Evolutionary conservation across 2,329 filamentous ascomycete species (phyloP), one percentile per base, ranked within the genome.

Genomic region (Oidium heveae): DNA sequence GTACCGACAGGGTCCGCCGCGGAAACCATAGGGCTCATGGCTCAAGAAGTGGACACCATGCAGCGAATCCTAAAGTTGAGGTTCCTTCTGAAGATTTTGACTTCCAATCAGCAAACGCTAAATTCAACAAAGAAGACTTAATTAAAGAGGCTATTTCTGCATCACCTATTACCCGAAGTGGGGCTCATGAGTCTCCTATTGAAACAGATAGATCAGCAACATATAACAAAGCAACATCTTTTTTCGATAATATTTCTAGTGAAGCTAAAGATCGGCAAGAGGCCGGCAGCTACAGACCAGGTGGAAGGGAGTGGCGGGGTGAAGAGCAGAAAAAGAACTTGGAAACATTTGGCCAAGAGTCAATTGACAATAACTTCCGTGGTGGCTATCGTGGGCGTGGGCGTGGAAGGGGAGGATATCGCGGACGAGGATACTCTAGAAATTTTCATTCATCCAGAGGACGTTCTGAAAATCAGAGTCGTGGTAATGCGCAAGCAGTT

Each of bases 171-270:
- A 69, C 70, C 41, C 77, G 82, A 50, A 69, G 69, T 3, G 65
- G 72, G 0, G 13, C 34, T 37, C 70, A 67, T 7, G 58, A 65
- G 12, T 67, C 73, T 24, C 66, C 66, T 12, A 58, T 62, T 15
- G 66, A 68, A 65, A 68, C 72, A 1, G 67, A 72, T 1, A 67
- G 69, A 71, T 7, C 68, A 13, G 72, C 71, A 7, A 69, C 72
- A 37, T 98, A 98, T 70, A 89, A 95, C 71, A 94, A 87, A 69
- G 75, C 80, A 5, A 79, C 72, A 3, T 94, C 86, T 1, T 98
- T 98, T 73, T 98, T 98, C 65, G 91, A 98, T 69, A 95, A 98
- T 67, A 95, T 98, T 59, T 94, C 86, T 0, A 94, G 86, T 60
- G 91, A 98, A 66, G 76, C 85, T 58, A 93, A 84, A 67, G 91